Evolutionary conservation across 2,329 filamentous ascomycete genomes (phyloP).

Genomic region (Graphilbum fragrans): DNA sequence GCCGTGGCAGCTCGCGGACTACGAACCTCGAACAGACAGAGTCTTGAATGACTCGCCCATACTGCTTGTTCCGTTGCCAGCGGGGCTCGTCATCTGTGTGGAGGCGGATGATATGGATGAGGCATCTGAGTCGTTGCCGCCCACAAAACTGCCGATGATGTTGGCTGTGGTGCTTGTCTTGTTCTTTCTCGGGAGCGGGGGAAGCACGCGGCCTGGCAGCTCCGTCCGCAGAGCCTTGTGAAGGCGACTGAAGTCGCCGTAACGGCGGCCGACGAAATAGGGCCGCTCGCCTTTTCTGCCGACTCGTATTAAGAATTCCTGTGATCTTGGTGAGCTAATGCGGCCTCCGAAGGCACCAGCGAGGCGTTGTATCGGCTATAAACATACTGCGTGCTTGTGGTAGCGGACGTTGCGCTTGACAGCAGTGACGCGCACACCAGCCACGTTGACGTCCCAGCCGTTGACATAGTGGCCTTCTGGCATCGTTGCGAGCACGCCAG

Average conservation of each 20-base stretch:
- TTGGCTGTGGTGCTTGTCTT: constrained; percentile 60
- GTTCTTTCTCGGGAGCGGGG: constrained; percentile 83
- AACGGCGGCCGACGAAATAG: constrained; percentile 70
- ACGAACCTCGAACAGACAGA: constrained; percentile 29
- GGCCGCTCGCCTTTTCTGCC: constrained; percentile 66
- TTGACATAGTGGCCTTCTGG: constrained; percentile 89
- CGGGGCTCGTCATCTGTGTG: constrained; percentile 41
- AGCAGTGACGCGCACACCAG: constrained; percentile 69
- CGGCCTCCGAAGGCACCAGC: not conserved
- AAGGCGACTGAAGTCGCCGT: constrained; percentile 74
- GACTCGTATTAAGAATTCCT: constrained; percentile 85
- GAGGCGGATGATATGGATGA: constrained; percentile 75
- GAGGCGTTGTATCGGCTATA: not conserved
- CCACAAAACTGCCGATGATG: constrained; percentile 38
- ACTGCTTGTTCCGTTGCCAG: constrained; percentile 13
- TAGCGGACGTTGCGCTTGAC: constrained; percentile 79
- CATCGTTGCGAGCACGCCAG: constrained; percentile 72
- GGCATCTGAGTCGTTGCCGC: constrained; percentile 58
- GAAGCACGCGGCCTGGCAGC: constrained; percentile 80
- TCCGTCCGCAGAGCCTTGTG: constrained; percentile 72
- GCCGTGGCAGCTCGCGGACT: too few species aligned
- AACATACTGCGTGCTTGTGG: constrained; percentile 76
- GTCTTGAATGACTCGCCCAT: constrained; percentile 23
- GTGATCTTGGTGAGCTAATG: not conserved
- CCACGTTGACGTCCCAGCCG: constrained; percentile 94